These are phyloP conservation scores for Pluteus cervinus DNA, from an alignment of 768 basidiomycete species.

Conservation along the genomic window DNA sequence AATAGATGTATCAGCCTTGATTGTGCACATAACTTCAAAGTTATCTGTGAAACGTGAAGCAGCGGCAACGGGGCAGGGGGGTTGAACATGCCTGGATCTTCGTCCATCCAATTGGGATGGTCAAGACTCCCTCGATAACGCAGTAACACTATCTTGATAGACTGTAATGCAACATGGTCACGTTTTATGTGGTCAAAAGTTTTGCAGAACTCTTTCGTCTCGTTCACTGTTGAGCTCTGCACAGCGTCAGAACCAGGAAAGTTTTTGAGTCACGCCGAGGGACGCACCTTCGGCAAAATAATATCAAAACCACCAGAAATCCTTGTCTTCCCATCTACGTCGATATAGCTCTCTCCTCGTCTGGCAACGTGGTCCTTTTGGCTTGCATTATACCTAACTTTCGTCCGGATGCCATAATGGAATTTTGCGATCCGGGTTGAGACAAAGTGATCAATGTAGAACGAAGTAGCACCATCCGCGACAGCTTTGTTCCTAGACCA, in stretches of 20 bases:
- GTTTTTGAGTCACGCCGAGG: neutral
- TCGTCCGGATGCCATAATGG: constrained; percentile 12
- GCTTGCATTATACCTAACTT: constrained; percentile 10
- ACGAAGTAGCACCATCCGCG: constrained; percentile 14
- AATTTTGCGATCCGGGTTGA: constrained; percentile 9
- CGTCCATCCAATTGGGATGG: constrained; percentile 20
- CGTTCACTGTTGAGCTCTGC: constrained; percentile 30
- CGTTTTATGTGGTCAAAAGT: constrained; percentile 8
- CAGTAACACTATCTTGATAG: constrained; percentile 12
- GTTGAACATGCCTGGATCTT: constrained; percentile 12
- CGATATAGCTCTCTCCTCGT: constrained; percentile 9
- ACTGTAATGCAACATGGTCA: constrained; percentile 4
- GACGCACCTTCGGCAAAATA: constrained; percentile 19
- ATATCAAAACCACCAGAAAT: constrained; percentile 14
- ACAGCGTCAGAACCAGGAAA: neutral
- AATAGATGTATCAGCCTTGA: constrained; percentile 18
- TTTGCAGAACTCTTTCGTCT: constrained; percentile 18
- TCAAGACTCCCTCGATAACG: constrained; percentile 16
- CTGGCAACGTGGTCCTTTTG: constrained; percentile 20
- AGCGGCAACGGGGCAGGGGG: neutral
- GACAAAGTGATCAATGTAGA: constrained; percentile 13
- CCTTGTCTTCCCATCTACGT: constrained; percentile 11
- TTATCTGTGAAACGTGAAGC: constrained; percentile 11
- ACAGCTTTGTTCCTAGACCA: constrained; percentile 13
- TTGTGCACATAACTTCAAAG: constrained; percentile 22